Evolutionary conservation across 1,284 basidiomycete species (phyloP).

Genomic region (Sparassis latifolia): DNA sequence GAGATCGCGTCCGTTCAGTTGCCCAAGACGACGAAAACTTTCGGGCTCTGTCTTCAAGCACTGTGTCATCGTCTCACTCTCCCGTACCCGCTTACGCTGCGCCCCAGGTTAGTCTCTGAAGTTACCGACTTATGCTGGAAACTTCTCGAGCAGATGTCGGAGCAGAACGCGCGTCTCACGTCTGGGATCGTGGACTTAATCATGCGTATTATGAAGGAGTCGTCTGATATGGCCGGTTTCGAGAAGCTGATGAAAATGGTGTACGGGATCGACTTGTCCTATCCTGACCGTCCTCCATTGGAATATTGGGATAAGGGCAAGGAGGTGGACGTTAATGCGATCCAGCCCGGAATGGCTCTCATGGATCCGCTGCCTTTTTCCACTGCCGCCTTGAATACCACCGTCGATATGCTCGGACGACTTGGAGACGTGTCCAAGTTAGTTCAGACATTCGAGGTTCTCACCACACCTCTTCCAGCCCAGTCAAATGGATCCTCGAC

Average conservation of each 20-base stretch:
- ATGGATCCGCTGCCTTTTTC: constrained; percentile 45
- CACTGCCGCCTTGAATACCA: constrained; percentile 63
- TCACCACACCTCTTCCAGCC: constrained; percentile 60
- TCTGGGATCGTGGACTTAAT: constrained; percentile 56
- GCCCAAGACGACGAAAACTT: constrained; percentile 46
- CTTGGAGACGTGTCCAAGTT: constrained; percentile 55
- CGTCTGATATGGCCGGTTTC: constrained; percentile 46
- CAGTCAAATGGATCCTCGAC: constrained; percentile 26
- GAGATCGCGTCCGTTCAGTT: constrained; percentile 45
- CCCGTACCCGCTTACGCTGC: constrained; percentile 36
- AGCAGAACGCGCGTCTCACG: constrained; percentile 39
- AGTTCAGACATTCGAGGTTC: constrained; percentile 68
- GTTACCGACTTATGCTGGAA: constrained; percentile 39
- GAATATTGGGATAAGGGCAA: constrained; percentile 27
- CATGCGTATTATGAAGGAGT: constrained; percentile 62
- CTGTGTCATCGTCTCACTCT: constrained; percentile 59
- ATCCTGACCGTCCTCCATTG: constrained; percentile 57
- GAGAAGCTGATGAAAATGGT: constrained; percentile 51
- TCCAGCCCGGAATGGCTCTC: constrained; percentile 10
- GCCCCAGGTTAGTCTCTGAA: constrained; percentile 30
- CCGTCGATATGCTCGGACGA: constrained; percentile 61
- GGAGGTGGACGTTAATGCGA: background rate
- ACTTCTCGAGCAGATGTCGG: constrained; percentile 54
- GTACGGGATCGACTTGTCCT: constrained; percentile 68
- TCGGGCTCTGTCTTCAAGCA: constrained; percentile 57